Evolutionary conservation across 257 asterid genomes (phyloP), one percentile per base, ranked within the genome.

Genomic region (Solanum ossicruentum): DNA sequence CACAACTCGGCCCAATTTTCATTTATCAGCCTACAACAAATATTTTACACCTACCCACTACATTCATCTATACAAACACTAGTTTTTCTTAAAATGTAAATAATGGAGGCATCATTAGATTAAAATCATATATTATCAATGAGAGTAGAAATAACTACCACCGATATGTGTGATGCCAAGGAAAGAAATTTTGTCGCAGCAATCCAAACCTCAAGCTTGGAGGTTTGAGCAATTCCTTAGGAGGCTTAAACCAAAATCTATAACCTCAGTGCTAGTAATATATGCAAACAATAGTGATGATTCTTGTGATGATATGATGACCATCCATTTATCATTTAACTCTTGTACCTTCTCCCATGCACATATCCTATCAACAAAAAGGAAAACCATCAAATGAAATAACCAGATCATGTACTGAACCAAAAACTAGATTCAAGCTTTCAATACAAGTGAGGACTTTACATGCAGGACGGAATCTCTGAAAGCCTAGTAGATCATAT

Each of bases 391-490:
- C 54, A 49, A 21, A 66, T 17, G 26, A 83, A 75, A 39, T 70
- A 70, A 39, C 8, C 4, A 39, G 26, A 55, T 51, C 77, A 45
- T 9, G 9, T 71, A 39, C 60, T 75, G 72, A 39, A 54, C 3
- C 45, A 9, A 32, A 39, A 55, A 66, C 10, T 26, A 81, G 54
- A 13, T 43, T 32, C 43, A 41, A 60, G 55, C 75, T 82, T 45
- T 47, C 7, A 3, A 16, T 54, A 57, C 39, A 63, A 16, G 28
- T 15, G 1, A 12, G 21, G 39, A 43, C 70, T 58, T 84, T 91
- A 94, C 99, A 96, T 95, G 96, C 88, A 97, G 97, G 84, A 94
- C 95, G 88, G 98, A 97, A 80, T 95, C 98, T 79, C 98, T 91
- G 85, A 97, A 97, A 85, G 97, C 95, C 86, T 94, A 84, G 49